Base-by-base conservation (phyloP, 2,329 filamentous ascomycete species). In the Cryphonectria parasitica region DNA sequence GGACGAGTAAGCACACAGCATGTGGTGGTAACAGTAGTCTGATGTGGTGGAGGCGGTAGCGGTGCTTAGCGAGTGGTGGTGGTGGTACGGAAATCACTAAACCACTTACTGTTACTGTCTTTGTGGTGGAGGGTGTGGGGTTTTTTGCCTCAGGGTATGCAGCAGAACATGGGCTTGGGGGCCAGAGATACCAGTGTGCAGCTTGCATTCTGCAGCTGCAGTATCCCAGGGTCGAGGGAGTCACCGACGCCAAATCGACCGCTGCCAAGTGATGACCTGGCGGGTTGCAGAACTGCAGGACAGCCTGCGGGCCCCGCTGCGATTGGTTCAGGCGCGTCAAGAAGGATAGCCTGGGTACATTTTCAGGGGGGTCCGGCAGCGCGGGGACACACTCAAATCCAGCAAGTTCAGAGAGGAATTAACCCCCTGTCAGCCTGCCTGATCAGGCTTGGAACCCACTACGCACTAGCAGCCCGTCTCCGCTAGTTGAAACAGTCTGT, bases 281-380 rank as follows among this genome's bases (percentile, higher is more conserved):
- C 63, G 63, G 41, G 63, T 34, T 52, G 63, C 61, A 64, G 61
- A 45, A 10, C 61, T 41, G 61, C 61, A 64, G 22, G 36, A 64
- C 15, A 39, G 61, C 19, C 36, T 28, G 22, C 25, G 7, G 61
- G 36, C 28, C 17, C 43, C 22, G 43, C 43, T 64, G 63, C 19
- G 28, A 64, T 64, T 64, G 63, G 63, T 19, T 28, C 25, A 41
- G 41, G 19, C 43, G 41, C 41, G 22, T 8, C 43, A n/a, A 22
- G 63, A 52, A 41, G 43, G 43, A 15, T 28, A 43, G 45, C 45
- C 45, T 49, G 45, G 45, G 19, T 49, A 49, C 45, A 49, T 28
- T 34, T 64, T 19, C 41, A 39, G 41, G 39, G 39, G 61, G 39
- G 22, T 25, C 61, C n/a, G 25, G 25, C 61, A 39, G 36, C 61